Evolutionary conservation across 1,284 basidiomycete species (phyloP).

Genomic region (Rhodotorula sp.): DNA sequence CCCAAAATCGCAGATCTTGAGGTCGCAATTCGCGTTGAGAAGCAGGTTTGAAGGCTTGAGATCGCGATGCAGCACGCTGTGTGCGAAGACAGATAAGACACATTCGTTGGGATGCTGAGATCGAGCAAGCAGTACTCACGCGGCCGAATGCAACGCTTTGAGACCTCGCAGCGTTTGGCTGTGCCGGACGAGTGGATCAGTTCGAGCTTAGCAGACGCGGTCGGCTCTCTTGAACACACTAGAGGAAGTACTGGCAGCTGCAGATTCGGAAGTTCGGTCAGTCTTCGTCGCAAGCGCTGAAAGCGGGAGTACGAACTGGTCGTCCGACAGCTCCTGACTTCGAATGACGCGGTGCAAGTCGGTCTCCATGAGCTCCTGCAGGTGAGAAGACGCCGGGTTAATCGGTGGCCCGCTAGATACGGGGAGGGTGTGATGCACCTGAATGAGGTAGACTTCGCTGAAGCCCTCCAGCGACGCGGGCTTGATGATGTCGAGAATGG

Average conservation of each 20-base stretch:
- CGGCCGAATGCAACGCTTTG: constrained; percentile 86
- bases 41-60: constrained; percentile 92
- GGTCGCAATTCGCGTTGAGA: constrained; percentile 93
- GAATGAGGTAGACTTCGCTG: constrained; percentile 84
- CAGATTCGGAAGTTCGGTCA: background rate
- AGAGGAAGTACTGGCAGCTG: constrained; percentile 51
- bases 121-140: constrained; percentile 51
- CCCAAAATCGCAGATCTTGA: constrained; percentile 63
- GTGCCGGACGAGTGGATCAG: constrained; percentile 6
- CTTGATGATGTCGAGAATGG: constrained; percentile 90
- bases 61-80: constrained; percentile 80
- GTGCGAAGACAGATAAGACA: too few species aligned
- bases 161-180: constrained; percentile 74
- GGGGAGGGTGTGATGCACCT: constrained; percentile 42
- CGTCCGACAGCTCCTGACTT: constrained; percentile 77
- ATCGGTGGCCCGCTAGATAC: background rate
- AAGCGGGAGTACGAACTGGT: constrained; percentile 59
- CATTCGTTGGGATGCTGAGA: too few species aligned
- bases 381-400: background rate
- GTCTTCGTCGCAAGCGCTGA: too few species aligned
- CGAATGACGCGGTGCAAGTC: constrained; percentile 84
- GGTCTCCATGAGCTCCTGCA: constrained; percentile 55
- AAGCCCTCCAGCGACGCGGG: constrained; percentile 83
- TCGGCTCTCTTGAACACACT: constrained; percentile 27
- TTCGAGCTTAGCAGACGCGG: background rate